Evolutionary conservation across 345 rosid genomes (phyloP).

Genomic region (Euclidium syriacum): DNA sequence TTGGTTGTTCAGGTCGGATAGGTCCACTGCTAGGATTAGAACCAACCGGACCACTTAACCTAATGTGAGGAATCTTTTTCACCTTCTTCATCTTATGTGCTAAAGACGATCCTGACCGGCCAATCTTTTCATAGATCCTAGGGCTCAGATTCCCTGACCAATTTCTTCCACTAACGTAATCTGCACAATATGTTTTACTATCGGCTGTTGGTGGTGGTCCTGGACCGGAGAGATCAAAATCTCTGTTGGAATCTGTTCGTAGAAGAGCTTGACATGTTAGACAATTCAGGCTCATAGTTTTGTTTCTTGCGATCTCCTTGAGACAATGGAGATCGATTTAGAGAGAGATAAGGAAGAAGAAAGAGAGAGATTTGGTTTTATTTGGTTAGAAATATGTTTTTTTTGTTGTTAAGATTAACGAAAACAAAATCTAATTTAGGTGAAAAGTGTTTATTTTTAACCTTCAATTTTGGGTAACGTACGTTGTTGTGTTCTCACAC

Average conservation of each 20-base stretch:
- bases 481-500: neutral
- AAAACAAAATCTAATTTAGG: constrained; percentile 15
- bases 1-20: constrained; percentile 33
- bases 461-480: neutral
- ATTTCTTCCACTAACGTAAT: constrained; percentile 18
- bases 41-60: constrained; percentile 30
- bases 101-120: constrained; percentile 20
- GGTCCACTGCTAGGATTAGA: neutral
- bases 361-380: constrained; percentile 14
- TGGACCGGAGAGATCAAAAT: constrained; percentile 14
- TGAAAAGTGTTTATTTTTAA: neutral
- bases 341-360: neutral
- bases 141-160: constrained; percentile 42
- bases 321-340: constrained; percentile 7
- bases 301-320: constrained; percentile 1
- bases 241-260: constrained; percentile 26
- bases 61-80: constrained; percentile 31
- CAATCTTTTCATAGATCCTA: constrained; percentile 20
- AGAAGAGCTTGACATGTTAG: constrained; percentile 40
- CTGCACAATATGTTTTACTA: constrained; percentile 29
- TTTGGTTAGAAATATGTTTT: constrained; percentile 1
- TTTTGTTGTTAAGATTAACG: constrained; percentile 15
- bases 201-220: constrained; percentile 21
- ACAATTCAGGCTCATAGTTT: constrained; percentile 57
- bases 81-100: constrained; percentile 37